Conservation (phyloP, 768 basidiomycete species). For the Flagelloscypha sp. region DNA sequence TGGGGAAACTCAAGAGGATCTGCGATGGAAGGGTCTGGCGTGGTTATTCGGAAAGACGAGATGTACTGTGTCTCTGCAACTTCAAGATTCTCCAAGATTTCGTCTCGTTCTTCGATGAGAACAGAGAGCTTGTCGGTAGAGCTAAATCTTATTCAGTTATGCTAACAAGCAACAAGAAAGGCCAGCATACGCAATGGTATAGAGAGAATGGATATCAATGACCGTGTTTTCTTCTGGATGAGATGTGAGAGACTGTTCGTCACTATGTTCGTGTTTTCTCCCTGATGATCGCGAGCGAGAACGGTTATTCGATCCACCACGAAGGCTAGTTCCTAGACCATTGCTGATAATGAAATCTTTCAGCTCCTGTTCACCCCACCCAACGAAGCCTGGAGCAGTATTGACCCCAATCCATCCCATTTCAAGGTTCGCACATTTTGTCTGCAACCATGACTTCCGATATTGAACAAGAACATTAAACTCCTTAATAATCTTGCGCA, state of each 20-base stretch:
- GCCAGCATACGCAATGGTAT: slow-evolving; percentile 58
- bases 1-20: slow-evolving; percentile 37
- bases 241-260: slow-evolving; percentile 34
- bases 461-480: slow-evolving; percentile 49
- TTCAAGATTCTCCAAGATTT: slow-evolving; percentile 72
- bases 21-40: slow-evolving; percentile 63
- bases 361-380: slow-evolving; percentile 66
- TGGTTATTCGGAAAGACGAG: slow-evolving; percentile 62
- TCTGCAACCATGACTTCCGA: slow-evolving; percentile 50
- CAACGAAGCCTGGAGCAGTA: slow-evolving; percentile 56
- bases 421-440: slow-evolving; percentile 61
- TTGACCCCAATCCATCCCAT: slow-evolving; percentile 66
- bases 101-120: slow-evolving; percentile 69
- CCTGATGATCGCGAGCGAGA: too few species aligned
- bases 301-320: too few species aligned
- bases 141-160: slow-evolving; percentile 24
- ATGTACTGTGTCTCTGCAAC: slow-evolving; percentile 75
- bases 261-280: slow-evolving; percentile 20
- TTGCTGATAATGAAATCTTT: slow-evolving; percentile 61
- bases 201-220: slow-evolving; percentile 63
- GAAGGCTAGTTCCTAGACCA: too few species aligned
- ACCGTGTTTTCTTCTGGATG: slow-evolving; percentile 39
- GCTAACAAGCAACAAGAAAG: slow-evolving; percentile 2
- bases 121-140: slow-evolving; percentile 60
- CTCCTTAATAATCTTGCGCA: slow-evolving; percentile 58